Base-by-base conservation (phyloP, 2,329 filamentous ascomycete species). In the Penicillium sp. region DNA sequence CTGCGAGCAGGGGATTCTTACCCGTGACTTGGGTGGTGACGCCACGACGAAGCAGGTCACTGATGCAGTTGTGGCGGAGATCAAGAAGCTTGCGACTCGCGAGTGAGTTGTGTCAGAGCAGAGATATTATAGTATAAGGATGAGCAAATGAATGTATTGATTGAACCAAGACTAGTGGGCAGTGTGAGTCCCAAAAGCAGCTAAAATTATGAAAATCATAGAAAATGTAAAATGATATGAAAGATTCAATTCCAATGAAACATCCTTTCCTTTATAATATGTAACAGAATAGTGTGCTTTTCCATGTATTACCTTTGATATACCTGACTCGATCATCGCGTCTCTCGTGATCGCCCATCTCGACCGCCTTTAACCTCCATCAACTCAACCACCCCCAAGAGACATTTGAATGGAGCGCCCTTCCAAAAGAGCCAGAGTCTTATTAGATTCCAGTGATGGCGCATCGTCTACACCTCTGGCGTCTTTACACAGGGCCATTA, bases 31-130 rank as follows among this genome's bases (percentile, higher is more conserved):
- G 61, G 83, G 82, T 39, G 85, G 85, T 0, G 75, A 72, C 23
- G 79, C 79, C 3, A 79, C 75, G 3, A 87, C 85, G 0, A 77
- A 80, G 62, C 79, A 80, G 51, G 80, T 87, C 18, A 86, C 84
- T 1, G 77, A 81, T 32, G 84, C 83, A 2, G 78, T 84, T 10
- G 79, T 80, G 54, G 69, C 67, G 32, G 79, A 82, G 68, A 79
- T 83, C 52, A 75, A 79, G 65, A 73, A 71, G 50, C 65, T 79
- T 48, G 69, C 73, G 21, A 38, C 44, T 32, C 38, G 51, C 23
- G 48, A 55, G 16, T 50, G 44, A 47, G 16, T 10, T 39, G 27
- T 50, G 25, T 56, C 10, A 15, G 9, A 16, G 6, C 5, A 23
- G 10, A 16, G n/a, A 16, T 18, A 16, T 18, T 39, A 27, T 16